Evolutionary conservation across 805 yeast species (phyloP), one percentile per base, ranked within the genome.

Genomic region (Hanseniaspora hatyaiensis): DNA sequence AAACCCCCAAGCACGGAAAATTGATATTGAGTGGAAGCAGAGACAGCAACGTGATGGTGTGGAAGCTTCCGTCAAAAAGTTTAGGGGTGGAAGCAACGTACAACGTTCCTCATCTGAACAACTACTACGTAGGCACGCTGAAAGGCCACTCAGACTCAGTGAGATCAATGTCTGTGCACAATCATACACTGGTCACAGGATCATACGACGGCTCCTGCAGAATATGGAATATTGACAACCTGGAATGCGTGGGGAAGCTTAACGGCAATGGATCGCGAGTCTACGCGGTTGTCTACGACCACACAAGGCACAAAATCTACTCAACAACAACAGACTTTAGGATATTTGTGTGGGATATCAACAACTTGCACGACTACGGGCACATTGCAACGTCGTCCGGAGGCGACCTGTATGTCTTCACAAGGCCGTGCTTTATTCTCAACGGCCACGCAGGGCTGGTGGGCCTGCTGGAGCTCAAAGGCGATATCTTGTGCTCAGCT

Each of bases 1-100:
- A 86, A 19, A 71, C 72, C 32, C 76, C 77, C 51, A 75, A 77
- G 42, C 66, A 63, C 28, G 94, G 94, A 16, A 70, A 82, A 33
- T 75, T 92, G 45, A 75, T 88, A 3, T 13, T 45, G 4, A 85
- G 95, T 0, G 96, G 95, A 0, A 82, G 94, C 12, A 74, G 97
- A 61, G 97, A 89, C 60, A 75, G 79, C 53, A 78, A 84, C 8
- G 63, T 89, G 52, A 82, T 86, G 55, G 74, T 88, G 42, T 89
- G 96, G 96, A 72, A 71, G 53, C 59, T 89, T 32, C 95, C 96
- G n/a, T n/a, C n/a, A n/a, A n/a, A n/a, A n/a, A n/a, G n/a, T n/a
- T n/a, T n/a, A n/a, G n/a, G n/a, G n/a, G n/a, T n/a, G n/a, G n/a
- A n/a, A n/a, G n/a, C n/a, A n/a, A 3, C 68, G 65, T 43, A 59